Percentiles rank a stretch among this genome's conserved stretches.
Conservation (phyloP, 805 yeast genomes). For the Ogataea pini region DNA sequence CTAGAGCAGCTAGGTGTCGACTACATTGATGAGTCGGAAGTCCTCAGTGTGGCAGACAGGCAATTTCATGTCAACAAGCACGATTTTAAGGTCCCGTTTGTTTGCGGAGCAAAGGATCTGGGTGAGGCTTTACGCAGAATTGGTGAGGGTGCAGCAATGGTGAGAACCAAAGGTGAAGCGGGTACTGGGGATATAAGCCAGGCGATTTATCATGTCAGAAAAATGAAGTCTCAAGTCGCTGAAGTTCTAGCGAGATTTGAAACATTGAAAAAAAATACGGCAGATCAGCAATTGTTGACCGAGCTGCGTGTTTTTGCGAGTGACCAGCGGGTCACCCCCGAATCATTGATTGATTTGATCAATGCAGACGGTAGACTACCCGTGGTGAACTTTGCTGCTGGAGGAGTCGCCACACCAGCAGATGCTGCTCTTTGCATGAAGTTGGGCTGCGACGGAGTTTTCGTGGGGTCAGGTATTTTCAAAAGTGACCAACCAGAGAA, state of each 20-base stretch:
- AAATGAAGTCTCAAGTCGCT: slow-evolving; percentile 57
- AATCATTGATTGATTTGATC: slow-evolving; percentile 50
- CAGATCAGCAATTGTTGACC: neutral
- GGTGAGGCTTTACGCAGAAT: slow-evolving; percentile 82
- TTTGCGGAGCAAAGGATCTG: slow-evolving; percentile 79
- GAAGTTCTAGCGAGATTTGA: slow-evolving; percentile 36
- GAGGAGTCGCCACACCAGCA: slow-evolving; percentile 86
- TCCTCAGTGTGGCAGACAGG: slow-evolving; percentile 80
- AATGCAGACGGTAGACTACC: slow-evolving; percentile 63
- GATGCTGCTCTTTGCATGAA: slow-evolving; percentile 87
- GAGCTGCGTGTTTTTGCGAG: slow-evolving; percentile 54
- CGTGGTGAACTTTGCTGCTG: slow-evolving; percentile 85
- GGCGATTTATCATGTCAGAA: slow-evolving; percentile 73
- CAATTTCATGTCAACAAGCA: slow-evolving; percentile 60
- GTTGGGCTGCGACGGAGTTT: slow-evolving; percentile 76
- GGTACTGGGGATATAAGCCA: slow-evolving; percentile 87
- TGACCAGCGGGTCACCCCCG: slow-evolving; percentile 59
- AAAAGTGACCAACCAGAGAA: slow-evolving; percentile 70
- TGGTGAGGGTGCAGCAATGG: slow-evolving; percentile 84
- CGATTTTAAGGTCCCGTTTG: slow-evolving; percentile 71
- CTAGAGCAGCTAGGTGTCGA: slow-evolving; percentile 72
- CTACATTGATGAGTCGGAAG: slow-evolving; percentile 84
- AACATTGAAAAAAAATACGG: neutral
- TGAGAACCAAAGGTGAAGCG: slow-evolving; percentile 86
- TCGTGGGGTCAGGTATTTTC: slow-evolving; percentile 80